phyloP scores from a whole-genome alignment of 2,329 filamentous ascomycete genomes.

The Fusarium sp. region DNA sequence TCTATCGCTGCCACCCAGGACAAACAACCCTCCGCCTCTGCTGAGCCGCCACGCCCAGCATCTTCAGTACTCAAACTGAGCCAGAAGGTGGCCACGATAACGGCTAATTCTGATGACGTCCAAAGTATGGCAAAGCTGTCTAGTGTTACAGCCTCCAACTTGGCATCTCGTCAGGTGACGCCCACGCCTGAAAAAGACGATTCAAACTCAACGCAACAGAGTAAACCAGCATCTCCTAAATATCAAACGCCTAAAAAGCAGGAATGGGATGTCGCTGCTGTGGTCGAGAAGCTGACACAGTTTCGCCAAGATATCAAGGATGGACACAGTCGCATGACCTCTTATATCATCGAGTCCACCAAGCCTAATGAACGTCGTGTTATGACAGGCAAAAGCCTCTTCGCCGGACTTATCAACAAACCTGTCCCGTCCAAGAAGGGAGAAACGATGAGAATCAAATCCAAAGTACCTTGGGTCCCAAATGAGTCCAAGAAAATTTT shows the following conservation, averaged over 20 bases:
- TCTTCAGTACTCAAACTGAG: background rate
- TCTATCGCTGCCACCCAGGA: slow-evolving; percentile 6
- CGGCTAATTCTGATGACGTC: slow-evolving; percentile 24
- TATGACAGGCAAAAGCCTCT: slow-evolving; percentile 56
- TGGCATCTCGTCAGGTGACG: slow-evolving; percentile 39
- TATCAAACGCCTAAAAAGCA: slow-evolving; percentile 34
- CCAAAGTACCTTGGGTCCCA: slow-evolving; percentile 55
- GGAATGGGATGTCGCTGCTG: slow-evolving; percentile 55
- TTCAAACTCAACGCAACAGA: slow-evolving; percentile 11
- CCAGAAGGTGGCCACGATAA: slow-evolving; percentile 17
- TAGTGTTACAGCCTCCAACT: slow-evolving; percentile 24
- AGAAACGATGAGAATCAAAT: slow-evolving; percentile 58
- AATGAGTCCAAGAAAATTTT: background rate
- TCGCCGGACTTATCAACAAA: slow-evolving; percentile 54
- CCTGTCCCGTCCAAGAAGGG: slow-evolving; percentile 49
- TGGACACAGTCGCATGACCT: slow-evolving; percentile 56
- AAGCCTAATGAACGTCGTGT: slow-evolving; percentile 52
- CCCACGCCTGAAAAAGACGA: slow-evolving; percentile 28
- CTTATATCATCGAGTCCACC: slow-evolving; percentile 57
- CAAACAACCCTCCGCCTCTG: background rate
- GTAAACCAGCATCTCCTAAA: slow-evolving; percentile 26
- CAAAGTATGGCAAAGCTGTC: slow-evolving; percentile 38
- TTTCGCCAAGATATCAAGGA: slow-evolving; percentile 56
- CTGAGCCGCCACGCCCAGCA: slow-evolving; percentile 3
- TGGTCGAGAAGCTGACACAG: slow-evolving; percentile 52